A percentile compares a stretch with the other conserved stretches of the same genome.
Evolutionary conservation across 805 yeast genomes (phyloP).

Genomic region (Metschnikowia similis): DNA sequence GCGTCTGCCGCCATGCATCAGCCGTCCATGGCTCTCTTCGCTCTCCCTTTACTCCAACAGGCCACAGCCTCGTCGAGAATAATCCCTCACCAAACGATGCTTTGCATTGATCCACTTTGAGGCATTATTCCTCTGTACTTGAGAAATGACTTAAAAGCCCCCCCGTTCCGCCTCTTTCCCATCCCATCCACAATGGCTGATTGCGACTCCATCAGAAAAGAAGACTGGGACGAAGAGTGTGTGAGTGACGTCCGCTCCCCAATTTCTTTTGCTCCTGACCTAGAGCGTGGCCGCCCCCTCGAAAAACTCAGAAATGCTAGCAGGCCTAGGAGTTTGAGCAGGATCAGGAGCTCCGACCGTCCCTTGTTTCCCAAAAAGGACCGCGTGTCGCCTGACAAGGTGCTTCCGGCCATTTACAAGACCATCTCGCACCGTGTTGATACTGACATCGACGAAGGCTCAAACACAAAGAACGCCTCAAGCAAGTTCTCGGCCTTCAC

Average conservation of each 20-base stretch:
- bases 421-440: conserved; percentile 31
- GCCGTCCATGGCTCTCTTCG: not conserved
- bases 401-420: conserved; percentile 34
- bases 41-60: too few species aligned
- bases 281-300: conserved; percentile 2
- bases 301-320: not conserved
- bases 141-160: too few species aligned
- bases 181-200: not conserved
- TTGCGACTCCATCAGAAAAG: conserved; percentile 4
- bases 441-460: conserved; percentile 5
- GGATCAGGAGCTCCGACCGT: not conserved
- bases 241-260: conserved; percentile 1
- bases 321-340: not conserved
- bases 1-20: too few species aligned
- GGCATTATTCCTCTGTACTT: too few species aligned
- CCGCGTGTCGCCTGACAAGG: conserved; percentile 23
- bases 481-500: conserved; percentile 23
- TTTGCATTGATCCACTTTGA: too few species aligned
- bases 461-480: conserved; percentile 5
- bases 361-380: conserved; percentile 5
- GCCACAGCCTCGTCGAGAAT: not conserved
- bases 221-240: conserved; percentile 4
- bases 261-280: not conserved
- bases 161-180: too few species aligned
- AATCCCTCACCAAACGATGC: not conserved